A percentile compares a stretch with the other conserved stretches of the same genome.
Evolutionary conservation across 1,284 basidiomycete species (phyloP).

Genomic region (Hypsizygus ulmarius): DNA sequence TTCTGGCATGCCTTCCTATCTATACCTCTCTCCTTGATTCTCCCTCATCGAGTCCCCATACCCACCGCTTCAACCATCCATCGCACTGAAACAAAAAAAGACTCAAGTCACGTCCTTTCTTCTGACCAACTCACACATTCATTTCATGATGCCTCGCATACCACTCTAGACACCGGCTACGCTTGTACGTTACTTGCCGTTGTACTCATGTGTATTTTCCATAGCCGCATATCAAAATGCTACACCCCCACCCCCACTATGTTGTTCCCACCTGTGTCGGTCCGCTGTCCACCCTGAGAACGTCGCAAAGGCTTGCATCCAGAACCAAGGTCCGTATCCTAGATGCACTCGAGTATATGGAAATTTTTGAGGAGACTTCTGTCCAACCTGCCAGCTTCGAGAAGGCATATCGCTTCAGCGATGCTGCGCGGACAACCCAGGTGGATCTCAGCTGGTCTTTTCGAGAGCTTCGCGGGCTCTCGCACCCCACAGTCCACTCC

Average conservation of each 20-base stretch:
- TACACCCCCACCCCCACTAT: not conserved
- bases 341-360: too few relatives aligned
- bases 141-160: conserved; percentile 23
- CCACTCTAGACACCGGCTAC: conserved; percentile 26
- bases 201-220: conserved; percentile 24
- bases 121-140: conserved; percentile 16
- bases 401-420: too few relatives aligned
- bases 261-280: conserved; percentile 4
- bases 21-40: conserved; percentile 11
- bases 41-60: conserved; percentile 3
- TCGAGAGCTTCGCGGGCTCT: too few relatives aligned
- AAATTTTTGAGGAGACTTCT: too few relatives aligned
- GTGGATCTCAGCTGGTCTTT: too few relatives aligned
- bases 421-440: too few relatives aligned
- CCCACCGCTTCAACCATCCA: not conserved
- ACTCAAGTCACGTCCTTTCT: conserved; percentile 9
- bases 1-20: conserved; percentile 16
- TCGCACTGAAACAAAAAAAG: conserved; percentile 1
- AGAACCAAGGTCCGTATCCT: too few relatives aligned
- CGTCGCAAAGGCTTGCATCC: too few relatives aligned
- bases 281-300: too few relatives aligned
- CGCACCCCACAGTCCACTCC: too few relatives aligned
- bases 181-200: conserved; percentile 25
- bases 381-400: too few relatives aligned
- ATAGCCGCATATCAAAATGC: conserved; percentile 10